Base-by-base conservation (phyloP, 2,329 filamentous ascomycete species). In the Aureobasidium sp. region DNA sequence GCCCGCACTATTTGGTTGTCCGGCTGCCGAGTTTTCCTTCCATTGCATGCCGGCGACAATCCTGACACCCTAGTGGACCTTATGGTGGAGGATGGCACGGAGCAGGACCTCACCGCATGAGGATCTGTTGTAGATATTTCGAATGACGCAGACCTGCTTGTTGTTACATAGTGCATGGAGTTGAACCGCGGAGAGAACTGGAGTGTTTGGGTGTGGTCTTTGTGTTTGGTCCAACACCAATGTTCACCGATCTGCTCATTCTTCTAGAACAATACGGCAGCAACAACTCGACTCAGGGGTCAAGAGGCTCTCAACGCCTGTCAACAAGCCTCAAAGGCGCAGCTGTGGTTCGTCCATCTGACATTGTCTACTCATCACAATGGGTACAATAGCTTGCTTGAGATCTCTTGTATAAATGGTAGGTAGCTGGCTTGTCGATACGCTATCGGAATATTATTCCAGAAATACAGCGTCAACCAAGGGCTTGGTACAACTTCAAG, bases 1-100 rank as follows among this genome's bases (percentile, higher is more conserved):
- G 15, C n/a, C 37, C 17, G 53, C 41, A 36, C 17, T 24, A 36
- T 47, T 57, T 9, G n/a, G 37, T 13, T 46, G 43, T 27, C 24
- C 55, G 43, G 34, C 29, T 47, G 17, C 55, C 55, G 43, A 59
- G 15, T 48, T 20, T 48, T 29, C 27, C 53, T 57, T 57, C 53
- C 53, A 57, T 17, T 29, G 27, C 10, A 32, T 44, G 53, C 53
- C 41, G 27, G 41, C 29, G 27, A 41, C 39, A 44, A 29, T 39
- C 41, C 29, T 41, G 24, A 20, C 27, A 57, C n/a, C n/a, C 53
- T 26, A 34, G 26, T 43, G 53, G 29, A 44, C 10, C 20, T 32
- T 17, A 26, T 34, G 52, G 26, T 53, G 24, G 36, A 56, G n/a
- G 27, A 26, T 44, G 39, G 24, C 27, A 57, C 6, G 27, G 27